A percentile compares a stretch with the other conserved stretches of the same genome.
Evolutionary conservation across 2,329 filamentous ascomycete genomes (phyloP).

Genomic region (Cladosporium oxysporum): DNA sequence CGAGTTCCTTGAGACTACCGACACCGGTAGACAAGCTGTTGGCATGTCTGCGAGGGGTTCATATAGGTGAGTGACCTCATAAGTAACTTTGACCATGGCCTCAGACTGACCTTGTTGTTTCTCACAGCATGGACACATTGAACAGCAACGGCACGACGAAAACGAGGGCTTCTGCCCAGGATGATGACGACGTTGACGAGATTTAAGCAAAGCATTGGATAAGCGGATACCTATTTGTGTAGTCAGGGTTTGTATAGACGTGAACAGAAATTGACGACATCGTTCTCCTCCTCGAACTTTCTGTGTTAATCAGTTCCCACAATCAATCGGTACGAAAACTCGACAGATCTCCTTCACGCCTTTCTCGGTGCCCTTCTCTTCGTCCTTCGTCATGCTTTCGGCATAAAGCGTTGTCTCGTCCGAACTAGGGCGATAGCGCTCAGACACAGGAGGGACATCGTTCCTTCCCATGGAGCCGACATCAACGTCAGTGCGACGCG

Average conservation of each 20-base stretch:
- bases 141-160: constrained; percentile 47
- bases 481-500: constrained; percentile 2
- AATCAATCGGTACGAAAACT: not conserved
- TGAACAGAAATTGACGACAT: constrained; percentile 10
- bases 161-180: constrained; percentile 29
- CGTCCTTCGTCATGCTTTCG: not conserved
- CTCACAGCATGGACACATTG: constrained; percentile 42
- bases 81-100: not conserved
- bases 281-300: not conserved
- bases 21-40: constrained; percentile 80
- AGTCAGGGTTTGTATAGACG: constrained; percentile 10
- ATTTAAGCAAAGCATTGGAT: constrained; percentile 28
- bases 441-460: not conserved
- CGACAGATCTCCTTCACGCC: not conserved
- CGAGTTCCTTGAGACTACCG: constrained; percentile 85
- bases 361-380: not conserved
- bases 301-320: not conserved
- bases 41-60: constrained; percentile 63
- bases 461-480: not conserved
- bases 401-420: constrained; percentile 6
- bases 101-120: not conserved
- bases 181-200: constrained; percentile 40
- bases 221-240: constrained; percentile 19
- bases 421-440: not conserved
- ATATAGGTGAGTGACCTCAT: constrained; percentile 23